Conservation (phyloP, 2,329 filamentous ascomycete genomes). For the Fusarium brevicatenulatum region DNA sequence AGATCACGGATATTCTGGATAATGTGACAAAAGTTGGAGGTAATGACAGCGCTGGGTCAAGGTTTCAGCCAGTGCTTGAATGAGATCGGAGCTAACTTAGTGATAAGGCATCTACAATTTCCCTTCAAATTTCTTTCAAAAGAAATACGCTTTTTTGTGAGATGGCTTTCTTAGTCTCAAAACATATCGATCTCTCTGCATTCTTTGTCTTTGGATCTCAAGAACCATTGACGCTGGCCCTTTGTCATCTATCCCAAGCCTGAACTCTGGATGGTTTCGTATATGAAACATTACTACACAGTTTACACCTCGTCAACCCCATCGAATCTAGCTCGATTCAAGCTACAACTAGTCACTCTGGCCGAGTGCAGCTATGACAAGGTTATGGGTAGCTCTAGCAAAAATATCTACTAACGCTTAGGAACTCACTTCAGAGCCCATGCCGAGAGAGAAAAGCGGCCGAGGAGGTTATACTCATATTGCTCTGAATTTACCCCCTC, state of each 20-base stretch:
- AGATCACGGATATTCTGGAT: background rate
- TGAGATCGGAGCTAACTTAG: background rate
- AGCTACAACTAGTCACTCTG: background rate
- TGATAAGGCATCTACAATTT: background rate
- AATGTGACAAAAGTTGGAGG: background rate
- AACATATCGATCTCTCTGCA: background rate
- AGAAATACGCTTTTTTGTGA: background rate
- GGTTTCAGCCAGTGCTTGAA: background rate
- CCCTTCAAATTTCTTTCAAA: background rate
- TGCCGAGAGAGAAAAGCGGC: slow-evolving; percentile 27
- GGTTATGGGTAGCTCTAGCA: background rate
- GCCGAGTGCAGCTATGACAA: background rate
- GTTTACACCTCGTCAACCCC: background rate
- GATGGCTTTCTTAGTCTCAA: background rate
- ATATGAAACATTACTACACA: background rate
- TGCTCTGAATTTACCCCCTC: background rate
- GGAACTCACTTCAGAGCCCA: slow-evolving; percentile 14
- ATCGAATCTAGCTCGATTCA: background rate
- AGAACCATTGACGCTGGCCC: background rate
- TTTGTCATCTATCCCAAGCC: background rate
- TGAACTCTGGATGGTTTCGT: background rate
- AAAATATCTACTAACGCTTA: background rate
- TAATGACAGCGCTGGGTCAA: background rate
- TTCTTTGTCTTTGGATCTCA: background rate
- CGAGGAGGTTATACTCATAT: slow-evolving; percentile 29